phyloP scores from a whole-genome alignment of 805 yeast species.

The Suhomyces canberraensis region DNA sequence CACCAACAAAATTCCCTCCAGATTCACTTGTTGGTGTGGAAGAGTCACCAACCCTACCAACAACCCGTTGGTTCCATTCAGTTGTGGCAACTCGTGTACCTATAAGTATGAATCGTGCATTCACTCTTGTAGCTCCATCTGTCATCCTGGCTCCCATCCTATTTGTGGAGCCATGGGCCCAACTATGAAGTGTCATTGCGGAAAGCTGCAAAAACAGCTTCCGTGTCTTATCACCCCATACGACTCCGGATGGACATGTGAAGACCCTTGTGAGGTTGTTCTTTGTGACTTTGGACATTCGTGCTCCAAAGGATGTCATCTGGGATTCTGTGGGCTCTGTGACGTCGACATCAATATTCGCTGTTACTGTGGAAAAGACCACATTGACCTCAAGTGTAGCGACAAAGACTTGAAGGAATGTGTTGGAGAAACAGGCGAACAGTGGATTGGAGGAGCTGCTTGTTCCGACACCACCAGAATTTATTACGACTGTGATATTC shows the following conservation, averaged over 20 bases:
- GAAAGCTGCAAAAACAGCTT: constrained; percentile 58
- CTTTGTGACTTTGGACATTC: constrained; percentile 67
- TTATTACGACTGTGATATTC: constrained; percentile 62
- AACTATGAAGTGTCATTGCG: constrained; percentile 67
- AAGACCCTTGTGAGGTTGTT: constrained; percentile 52
- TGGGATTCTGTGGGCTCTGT: constrained; percentile 82
- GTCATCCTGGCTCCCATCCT: constrained; percentile 91
- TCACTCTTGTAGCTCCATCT: constrained; percentile 69
- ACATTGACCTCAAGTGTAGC: constrained; percentile 42
- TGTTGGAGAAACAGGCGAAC: constrained; percentile 1
- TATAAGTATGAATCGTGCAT: constrained; percentile 53
- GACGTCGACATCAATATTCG: constrained; percentile 40
- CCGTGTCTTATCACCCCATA: constrained; percentile 76
- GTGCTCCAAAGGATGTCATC: constrained; percentile 65
- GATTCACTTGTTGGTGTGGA: constrained; percentile 86
- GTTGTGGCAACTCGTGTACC: constrained; percentile 85
- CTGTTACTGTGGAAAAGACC: constrained; percentile 76
- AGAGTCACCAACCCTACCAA: constrained; percentile 61
- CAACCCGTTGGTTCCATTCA: constrained; percentile 66
- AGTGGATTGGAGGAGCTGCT: constrained; percentile 32
- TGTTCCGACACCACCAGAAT: constrained; percentile 44
- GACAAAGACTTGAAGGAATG: constrained; percentile 38
- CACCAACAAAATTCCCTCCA: constrained; percentile 48
- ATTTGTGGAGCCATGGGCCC: constrained; percentile 80
- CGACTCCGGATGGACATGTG: constrained; percentile 65